phyloP scores from a whole-genome alignment of 768 basidiomycete genomes.

The Termitomyces sp. region DNA sequence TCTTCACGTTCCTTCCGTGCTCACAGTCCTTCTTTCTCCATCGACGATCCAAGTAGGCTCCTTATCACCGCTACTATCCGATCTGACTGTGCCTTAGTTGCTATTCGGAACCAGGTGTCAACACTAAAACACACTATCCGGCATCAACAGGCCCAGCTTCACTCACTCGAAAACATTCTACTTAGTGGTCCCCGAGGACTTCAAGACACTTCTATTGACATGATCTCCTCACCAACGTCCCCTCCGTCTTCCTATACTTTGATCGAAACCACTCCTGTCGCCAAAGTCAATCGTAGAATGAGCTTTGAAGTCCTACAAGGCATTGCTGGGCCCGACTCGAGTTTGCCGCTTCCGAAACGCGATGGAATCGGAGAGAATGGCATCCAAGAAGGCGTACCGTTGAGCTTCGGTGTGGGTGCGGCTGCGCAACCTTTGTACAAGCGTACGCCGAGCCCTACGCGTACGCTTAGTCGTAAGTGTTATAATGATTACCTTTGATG shows the following conservation, averaged over 20 bases:
- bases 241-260: conserved; percentile 25
- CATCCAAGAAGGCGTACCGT: conserved; percentile 73
- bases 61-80: conserved; percentile 14
- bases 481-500: conserved; percentile 11
- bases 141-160: conserved; percentile 78
- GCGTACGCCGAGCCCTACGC: conserved; percentile 65
- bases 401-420: conserved; percentile 40
- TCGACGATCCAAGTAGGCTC: conserved; percentile 64
- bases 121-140: conserved; percentile 78
- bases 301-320: conserved; percentile 69
- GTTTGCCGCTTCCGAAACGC: conserved; percentile 61
- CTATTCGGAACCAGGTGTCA: conserved; percentile 74
- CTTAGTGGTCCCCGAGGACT: conserved; percentile 62
- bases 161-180: conserved; percentile 62
- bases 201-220: conserved; percentile 25
- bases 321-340: conserved; percentile 75
- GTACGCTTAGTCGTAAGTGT: conserved; percentile 74
- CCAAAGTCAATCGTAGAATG: conserved; percentile 54
- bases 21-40: conserved; percentile 49
- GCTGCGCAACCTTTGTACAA: conserved; percentile 35
- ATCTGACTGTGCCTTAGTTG: conserved; percentile 39
- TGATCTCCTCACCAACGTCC: conserved; percentile 25
- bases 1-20: conserved; percentile 44
- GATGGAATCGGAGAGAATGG: conserved; percentile 45
- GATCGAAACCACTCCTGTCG: conserved; percentile 27